Evolutionary conservation across 106 monocot genomes (phyloP), one percentile per base, ranked within the genome.

Genomic region (Triglochin maritima): DNA sequence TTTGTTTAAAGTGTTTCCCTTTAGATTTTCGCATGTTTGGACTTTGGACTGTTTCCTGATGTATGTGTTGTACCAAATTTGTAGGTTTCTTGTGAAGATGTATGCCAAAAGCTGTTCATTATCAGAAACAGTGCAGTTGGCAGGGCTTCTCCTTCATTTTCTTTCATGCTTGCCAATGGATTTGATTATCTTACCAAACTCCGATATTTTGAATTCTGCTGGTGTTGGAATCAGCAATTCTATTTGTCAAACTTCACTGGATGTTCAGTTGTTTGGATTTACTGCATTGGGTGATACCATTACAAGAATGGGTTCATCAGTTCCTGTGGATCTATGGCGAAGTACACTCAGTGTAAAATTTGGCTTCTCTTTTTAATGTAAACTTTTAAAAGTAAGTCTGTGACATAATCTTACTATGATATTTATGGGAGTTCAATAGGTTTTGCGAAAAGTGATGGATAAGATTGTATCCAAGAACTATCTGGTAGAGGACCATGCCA

Each of bases 361-460:
- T 64, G 58, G 74, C 74, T 48, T 65, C 14, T 66, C 17, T 29
- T 7, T 59, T 63, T 41, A 43, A 14, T 44, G 13, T 42, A 0
- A 13, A 45, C 10, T 68, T 52, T 14, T 44, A 15, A 8, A 5
- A 43, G 15, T 29, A 29, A 29, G 29, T 14, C n/a, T n/a, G 6
- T 16, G 7, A 46, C 15, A 69, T 57, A 16, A 29, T n/a, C 5
- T 0, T 41, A 46, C 44, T 43, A 57, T 14, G n/a, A 5, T 60
- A 62, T 41, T 75, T 47, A 14, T 49, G 65, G 69, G n/a, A 50
- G 43, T 49, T 16, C 56, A 60, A 43, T 51, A 96, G 96, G 79
- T 81, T 51, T 68, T 96, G 64, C 81, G 96, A 63, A 91, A 90
- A 78, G 69, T 86, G 53, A 81, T 90, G 83, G 96, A 91, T 69